A percentile compares a stretch with the other conserved stretches of the same genome.
These are phyloP conservation scores for Leccinum variicolor DNA, from an alignment of 768 basidiomycete species.

Conservation along the genomic window DNA sequence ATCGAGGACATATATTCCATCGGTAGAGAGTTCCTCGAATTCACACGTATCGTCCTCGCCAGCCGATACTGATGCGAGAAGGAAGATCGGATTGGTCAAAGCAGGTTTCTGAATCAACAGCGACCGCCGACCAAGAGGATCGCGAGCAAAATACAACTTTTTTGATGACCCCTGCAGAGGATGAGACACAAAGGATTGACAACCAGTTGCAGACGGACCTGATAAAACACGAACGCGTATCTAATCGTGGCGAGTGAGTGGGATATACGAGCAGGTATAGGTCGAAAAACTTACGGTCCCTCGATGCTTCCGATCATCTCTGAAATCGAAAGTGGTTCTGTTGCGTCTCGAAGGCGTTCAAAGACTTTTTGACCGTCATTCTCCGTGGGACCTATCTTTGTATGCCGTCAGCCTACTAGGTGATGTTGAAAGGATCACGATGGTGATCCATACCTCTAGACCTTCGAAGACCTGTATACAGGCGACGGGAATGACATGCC, in stretches of 20 bases:
- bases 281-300: slow-evolving; percentile 64
- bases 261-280: background rate
- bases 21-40: slow-evolving; percentile 62
- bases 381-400: slow-evolving; percentile 54
- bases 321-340: slow-evolving; percentile 40
- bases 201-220: slow-evolving; percentile 42
- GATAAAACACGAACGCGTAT: slow-evolving; percentile 79
- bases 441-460: slow-evolving; percentile 48
- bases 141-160: slow-evolving; percentile 69
- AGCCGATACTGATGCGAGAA: slow-evolving; percentile 64
- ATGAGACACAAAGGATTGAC: background rate
- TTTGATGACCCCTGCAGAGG: slow-evolving; percentile 38
- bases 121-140: slow-evolving; percentile 86
- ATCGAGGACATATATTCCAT: slow-evolving; percentile 54
- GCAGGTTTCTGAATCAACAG: slow-evolving; percentile 67
- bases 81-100: slow-evolving; percentile 43
- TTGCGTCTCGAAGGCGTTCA: slow-evolving; percentile 22
- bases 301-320: slow-evolving; percentile 60
- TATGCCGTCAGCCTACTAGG: slow-evolving; percentile 5
- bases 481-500: background rate
- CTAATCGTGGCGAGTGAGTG: slow-evolving; percentile 33
- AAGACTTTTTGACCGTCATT: slow-evolving; percentile 70
- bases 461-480: slow-evolving; percentile 67
- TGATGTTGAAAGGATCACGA: background rate
- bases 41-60: slow-evolving; percentile 44